These are phyloP conservation scores for Fusarium sp. DNA, from an alignment of 2,329 filamentous ascomycete genomes.

Conservation along the genomic window DNA sequence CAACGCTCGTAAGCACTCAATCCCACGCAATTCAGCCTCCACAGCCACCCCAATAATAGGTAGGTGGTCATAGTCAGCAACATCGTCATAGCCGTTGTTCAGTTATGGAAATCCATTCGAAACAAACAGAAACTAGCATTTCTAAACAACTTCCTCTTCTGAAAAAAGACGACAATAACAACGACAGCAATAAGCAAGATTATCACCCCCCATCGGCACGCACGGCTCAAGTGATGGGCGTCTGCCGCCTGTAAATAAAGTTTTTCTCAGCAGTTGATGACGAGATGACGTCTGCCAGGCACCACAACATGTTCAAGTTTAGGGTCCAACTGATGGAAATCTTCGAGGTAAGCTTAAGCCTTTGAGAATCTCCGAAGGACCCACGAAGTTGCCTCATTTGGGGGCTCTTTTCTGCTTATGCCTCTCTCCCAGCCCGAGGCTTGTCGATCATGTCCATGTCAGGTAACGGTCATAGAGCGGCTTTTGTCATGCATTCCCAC, in stretches of 20 bases:
- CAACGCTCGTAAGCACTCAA: slow-evolving; percentile 40
- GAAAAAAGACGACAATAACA: background rate
- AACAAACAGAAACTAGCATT: background rate
- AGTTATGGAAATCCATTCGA: slow-evolving; percentile 16
- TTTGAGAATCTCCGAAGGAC: slow-evolving; percentile 29
- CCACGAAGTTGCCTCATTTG: slow-evolving; percentile 9
- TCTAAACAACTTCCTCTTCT: background rate
- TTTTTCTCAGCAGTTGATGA: slow-evolving; percentile 20
- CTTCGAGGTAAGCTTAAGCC: slow-evolving; percentile 41
- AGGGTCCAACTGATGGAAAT: slow-evolving; percentile 34
- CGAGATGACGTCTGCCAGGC: slow-evolving; percentile 32
- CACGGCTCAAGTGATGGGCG: slow-evolving; percentile 12
- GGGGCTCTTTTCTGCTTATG: background rate
- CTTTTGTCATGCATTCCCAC: slow-evolving; percentile 21
- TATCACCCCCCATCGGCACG: slow-evolving; percentile 8
- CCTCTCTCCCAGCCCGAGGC: background rate
- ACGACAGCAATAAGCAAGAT: background rate
- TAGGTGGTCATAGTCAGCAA: slow-evolving; percentile 1
- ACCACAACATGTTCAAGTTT: slow-evolving; percentile 23
- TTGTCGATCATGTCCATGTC: slow-evolving; percentile 24
- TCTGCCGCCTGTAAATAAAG: slow-evolving; percentile 7
- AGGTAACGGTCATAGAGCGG: slow-evolving; percentile 24
- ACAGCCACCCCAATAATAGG: slow-evolving; percentile 4
- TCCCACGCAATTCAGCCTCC: slow-evolving; percentile 27
- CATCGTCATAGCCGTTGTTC: slow-evolving; percentile 3